A percentile compares a stretch with the other conserved stretches of the same genome.
Conservation (phyloP, 495 filamentous ascomycete species). For the Podospora conica region DNA sequence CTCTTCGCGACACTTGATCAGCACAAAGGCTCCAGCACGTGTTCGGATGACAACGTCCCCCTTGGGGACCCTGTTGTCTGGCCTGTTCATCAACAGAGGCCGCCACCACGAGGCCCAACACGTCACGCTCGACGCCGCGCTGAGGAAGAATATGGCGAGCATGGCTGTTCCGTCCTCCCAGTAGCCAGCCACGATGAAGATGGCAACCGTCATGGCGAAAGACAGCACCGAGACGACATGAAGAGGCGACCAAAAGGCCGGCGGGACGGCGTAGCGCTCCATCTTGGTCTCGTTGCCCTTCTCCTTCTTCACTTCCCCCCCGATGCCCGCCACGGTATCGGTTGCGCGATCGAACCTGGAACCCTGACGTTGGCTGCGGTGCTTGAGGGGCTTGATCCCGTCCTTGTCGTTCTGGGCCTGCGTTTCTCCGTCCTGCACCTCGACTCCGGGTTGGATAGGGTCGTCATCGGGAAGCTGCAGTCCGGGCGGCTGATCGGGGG, state of each 20-base stretch:
- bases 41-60: constrained; percentile 59
- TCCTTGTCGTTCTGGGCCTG: background rate
- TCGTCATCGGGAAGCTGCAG: background rate
- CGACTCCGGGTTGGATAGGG: background rate
- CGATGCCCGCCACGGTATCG: constrained; percentile 31
- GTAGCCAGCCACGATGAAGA: constrained; percentile 30
- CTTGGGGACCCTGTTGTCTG: constrained; percentile 42
- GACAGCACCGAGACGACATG: constrained; percentile 49
- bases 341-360: background rate
- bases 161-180: constrained; percentile 50
- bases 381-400: background rate
- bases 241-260: constrained; percentile 41
- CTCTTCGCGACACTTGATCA: constrained; percentile 56
- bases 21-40: constrained; percentile 54
- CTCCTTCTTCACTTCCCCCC: constrained; percentile 32
- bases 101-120: constrained; percentile 51
- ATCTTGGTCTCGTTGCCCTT: constrained; percentile 20
- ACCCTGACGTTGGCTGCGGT: background rate
- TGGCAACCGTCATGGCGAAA: constrained; percentile 41
- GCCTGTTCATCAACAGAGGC: constrained; percentile 45
- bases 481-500: background rate
- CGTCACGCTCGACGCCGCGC: constrained; percentile 43
- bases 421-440: background rate
- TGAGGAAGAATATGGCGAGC: constrained; percentile 41
- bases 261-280: constrained; percentile 40